These are phyloP conservation scores for Suhomyces ambrosiae DNA, from an alignment of 1,139 yeast species.

Conservation along the genomic window DNA sequence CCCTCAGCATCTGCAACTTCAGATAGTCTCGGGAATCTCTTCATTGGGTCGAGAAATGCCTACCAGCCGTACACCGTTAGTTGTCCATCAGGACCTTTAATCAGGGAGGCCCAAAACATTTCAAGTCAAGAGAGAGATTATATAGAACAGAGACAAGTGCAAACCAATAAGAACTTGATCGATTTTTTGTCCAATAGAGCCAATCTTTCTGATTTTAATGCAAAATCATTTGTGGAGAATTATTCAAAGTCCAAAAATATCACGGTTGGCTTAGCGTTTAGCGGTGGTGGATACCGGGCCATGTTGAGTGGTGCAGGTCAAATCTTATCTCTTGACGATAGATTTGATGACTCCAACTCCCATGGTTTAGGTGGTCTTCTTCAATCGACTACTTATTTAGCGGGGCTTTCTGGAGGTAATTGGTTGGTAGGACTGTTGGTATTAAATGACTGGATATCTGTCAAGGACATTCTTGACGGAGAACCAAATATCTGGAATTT, in stretches of 20 bases:
- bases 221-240: conserved; percentile 30
- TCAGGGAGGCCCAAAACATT: conserved; percentile 32
- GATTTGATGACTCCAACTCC: conserved; percentile 28
- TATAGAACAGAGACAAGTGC: conserved; percentile 28
- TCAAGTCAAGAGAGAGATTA: conserved; percentile 32
- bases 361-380: conserved; percentile 44
- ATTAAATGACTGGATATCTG: conserved; percentile 42
- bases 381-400: conserved; percentile 41
- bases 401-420: conserved; percentile 48
- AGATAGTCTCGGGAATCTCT: conserved; percentile 2
- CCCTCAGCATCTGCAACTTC: conserved; percentile 5
- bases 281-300: conserved; percentile 52
- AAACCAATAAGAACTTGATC: conserved; percentile 35
- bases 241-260: conserved; percentile 34
- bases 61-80: conserved; percentile 11
- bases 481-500: conserved; percentile 40
- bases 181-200: conserved; percentile 35
- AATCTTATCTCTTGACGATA: conserved; percentile 37
- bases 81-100: conserved; percentile 9
- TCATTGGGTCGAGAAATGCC: conserved; percentile 8
- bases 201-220: conserved; percentile 37
- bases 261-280: conserved; percentile 44
- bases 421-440: conserved; percentile 47
- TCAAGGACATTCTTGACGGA: conserved; percentile 33
- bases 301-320: conserved; percentile 50